A percentile compares a stretch with the other conserved stretches of the same genome.
Conservation (phyloP, 176 grass and related monocot species). For the maize (Zea mays) region DNA sequence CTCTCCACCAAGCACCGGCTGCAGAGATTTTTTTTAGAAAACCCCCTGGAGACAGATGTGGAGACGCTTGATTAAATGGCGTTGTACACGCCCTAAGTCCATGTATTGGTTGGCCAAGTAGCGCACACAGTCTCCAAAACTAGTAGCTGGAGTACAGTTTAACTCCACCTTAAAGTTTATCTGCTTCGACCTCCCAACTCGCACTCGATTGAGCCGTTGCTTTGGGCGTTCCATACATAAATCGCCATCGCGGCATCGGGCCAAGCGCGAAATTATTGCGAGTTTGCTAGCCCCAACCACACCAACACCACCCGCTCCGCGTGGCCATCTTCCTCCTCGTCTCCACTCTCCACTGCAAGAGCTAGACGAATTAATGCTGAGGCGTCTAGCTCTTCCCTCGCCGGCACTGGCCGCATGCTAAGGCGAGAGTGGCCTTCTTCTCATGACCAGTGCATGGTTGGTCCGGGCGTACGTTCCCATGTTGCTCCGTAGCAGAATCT, state of each 20-base stretch:
- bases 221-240: neutral
- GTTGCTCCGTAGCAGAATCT: neutral
- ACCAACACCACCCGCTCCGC: neutral
- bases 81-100: too few species aligned
- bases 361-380: too few species aligned
- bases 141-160: neutral
- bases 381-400: too few species aligned
- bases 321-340: neutral
- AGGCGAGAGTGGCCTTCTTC: neutral
- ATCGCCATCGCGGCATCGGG: slow-evolving; percentile 1
- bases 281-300: neutral
- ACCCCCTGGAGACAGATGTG: too few species aligned
- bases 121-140: neutral
- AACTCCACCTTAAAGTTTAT: neutral
- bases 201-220: neutral
- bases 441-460: neutral
- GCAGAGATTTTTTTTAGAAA: too few species aligned
- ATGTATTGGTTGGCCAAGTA: neutral
- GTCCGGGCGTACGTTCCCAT: too few species aligned
- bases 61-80: too few species aligned
- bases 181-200: slow-evolving; percentile 7
- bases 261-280: slow-evolving; percentile 32
- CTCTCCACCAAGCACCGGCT: too few species aligned
- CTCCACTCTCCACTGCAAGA: slow-evolving; percentile 6
- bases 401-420: too few species aligned